Evolutionary conservation across 345 rosid genomes (phyloP).

Genomic region (Heritiera littoralis): DNA sequence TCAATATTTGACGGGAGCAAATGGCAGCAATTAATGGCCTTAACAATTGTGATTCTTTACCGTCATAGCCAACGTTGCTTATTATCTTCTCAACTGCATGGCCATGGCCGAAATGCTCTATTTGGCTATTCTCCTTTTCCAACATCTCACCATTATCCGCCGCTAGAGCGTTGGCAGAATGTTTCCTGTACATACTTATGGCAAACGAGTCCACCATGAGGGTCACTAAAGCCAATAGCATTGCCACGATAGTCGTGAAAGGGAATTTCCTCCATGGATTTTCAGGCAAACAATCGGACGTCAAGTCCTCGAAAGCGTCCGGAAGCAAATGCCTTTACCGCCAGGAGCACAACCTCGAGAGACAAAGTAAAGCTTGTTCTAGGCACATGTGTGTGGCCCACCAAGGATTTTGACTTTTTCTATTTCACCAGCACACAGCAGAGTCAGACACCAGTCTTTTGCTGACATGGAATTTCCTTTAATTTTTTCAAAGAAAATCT

Average conservation of each 20-base stretch:
- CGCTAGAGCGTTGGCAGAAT: neutral
- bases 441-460: neutral
- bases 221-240: constrained; percentile 63
- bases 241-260: constrained; percentile 74
- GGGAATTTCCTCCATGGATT: constrained; percentile 85
- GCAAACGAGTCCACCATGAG: constrained; percentile 74
- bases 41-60: neutral
- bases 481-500: no score
- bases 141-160: neutral
- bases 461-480: neutral
- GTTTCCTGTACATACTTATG: constrained; percentile 45
- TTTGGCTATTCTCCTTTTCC: neutral
- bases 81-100: neutral
- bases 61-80: neutral
- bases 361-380: neutral
- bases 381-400: neutral
- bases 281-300: constrained; percentile 54
- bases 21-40: constrained; percentile 69
- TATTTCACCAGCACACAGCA: neutral
- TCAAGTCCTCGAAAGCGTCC: constrained; percentile 70
- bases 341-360: no score
- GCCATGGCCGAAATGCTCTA: neutral
- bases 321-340: constrained; percentile 69
- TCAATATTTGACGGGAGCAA: constrained; percentile 87
- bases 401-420: neutral